Conservation (phyloP, 441 rosid species). For the Populus hybrid region DNA sequence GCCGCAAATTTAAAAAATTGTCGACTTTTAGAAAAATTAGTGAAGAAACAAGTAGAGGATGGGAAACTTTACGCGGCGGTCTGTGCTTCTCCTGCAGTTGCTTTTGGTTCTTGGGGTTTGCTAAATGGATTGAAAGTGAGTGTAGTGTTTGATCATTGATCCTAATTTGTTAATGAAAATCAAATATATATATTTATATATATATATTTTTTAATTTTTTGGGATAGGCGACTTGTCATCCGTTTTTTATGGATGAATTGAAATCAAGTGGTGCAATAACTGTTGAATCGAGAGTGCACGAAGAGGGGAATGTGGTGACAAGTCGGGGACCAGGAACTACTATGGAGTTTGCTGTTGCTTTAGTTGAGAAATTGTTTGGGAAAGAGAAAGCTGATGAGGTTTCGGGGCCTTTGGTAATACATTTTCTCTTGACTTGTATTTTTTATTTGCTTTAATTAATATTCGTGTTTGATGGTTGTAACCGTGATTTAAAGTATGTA, state of each 20-base stretch:
- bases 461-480: neutral
- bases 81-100: conserved; percentile 92
- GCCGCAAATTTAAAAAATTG: conserved; percentile 68
- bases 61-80: conserved; percentile 79
- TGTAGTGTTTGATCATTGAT: neutral
- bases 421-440: conserved; percentile 2
- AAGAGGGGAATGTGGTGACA: conserved; percentile 70
- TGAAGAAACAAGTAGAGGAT: conserved; percentile 72
- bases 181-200: too few relatives aligned
- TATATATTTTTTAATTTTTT: neutral
- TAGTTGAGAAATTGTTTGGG: conserved; percentile 72
- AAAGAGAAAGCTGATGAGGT: conserved; percentile 73
- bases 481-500: neutral
- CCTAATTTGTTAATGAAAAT: neutral
- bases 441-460: neutral
- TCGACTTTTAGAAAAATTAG: conserved; percentile 55
- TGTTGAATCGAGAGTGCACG: conserved; percentile 80
- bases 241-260: conserved; percentile 79
- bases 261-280: conserved; percentile 58
- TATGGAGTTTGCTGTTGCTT: conserved; percentile 74
- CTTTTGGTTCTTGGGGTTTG: conserved; percentile 82
- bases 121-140: conserved; percentile 73
- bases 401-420: conserved; percentile 55
- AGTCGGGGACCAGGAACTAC: conserved; percentile 96
- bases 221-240: conserved; percentile 79